Evolutionary conservation across 257 asterid species (phyloP).

Genomic region (Buddleja alternifolia): DNA sequence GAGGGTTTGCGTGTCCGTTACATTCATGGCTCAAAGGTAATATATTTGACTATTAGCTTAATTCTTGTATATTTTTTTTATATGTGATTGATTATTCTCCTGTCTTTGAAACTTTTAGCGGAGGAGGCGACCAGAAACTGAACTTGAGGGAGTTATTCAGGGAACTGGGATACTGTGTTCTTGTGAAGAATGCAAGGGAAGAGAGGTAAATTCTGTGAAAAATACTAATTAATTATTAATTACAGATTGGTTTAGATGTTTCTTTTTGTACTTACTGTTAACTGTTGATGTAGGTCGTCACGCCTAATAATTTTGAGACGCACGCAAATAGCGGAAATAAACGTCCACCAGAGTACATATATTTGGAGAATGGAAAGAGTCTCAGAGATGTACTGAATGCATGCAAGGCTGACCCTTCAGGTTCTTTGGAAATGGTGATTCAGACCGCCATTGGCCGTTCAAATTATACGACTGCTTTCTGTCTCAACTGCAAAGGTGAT

Average conservation of each 20-base stretch:
- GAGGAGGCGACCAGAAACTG: slow-evolving; percentile 48
- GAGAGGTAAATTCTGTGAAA: slow-evolving; percentile 43
- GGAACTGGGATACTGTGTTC: slow-evolving; percentile 79
- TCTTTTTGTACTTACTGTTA: slow-evolving; percentile 26
- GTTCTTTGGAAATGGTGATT: slow-evolving; percentile 59
- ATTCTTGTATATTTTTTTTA: neutral
- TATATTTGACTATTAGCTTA: slow-evolving; percentile 7
- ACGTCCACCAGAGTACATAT: slow-evolving; percentile 78
- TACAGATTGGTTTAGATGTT: slow-evolving; percentile 5
- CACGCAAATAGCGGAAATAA: slow-evolving; percentile 82
- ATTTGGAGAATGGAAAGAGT: slow-evolving; percentile 73
- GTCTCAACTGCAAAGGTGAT: slow-evolving; percentile 74
- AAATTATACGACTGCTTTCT: slow-evolving; percentile 37
- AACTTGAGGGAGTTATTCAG: slow-evolving; percentile 64
- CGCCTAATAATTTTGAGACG: slow-evolving; percentile 78
- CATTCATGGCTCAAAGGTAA: slow-evolving; percentile 66
- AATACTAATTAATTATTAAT: neutral
- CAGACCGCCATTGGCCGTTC: slow-evolving; percentile 56
- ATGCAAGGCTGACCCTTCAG: slow-evolving; percentile 61
- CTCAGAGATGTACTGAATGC: slow-evolving; percentile 72
- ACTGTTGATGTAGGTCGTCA: slow-evolving; percentile 57
- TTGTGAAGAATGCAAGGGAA: slow-evolving; percentile 71
- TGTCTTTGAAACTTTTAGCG: slow-evolving; percentile 41
- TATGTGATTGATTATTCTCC: slow-evolving; percentile 27
- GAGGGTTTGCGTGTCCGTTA: slow-evolving; percentile 79